These are phyloP conservation scores for Penicillium sp. DNA, from an alignment of 2,329 filamentous ascomycete species.

Conservation along the genomic window DNA sequence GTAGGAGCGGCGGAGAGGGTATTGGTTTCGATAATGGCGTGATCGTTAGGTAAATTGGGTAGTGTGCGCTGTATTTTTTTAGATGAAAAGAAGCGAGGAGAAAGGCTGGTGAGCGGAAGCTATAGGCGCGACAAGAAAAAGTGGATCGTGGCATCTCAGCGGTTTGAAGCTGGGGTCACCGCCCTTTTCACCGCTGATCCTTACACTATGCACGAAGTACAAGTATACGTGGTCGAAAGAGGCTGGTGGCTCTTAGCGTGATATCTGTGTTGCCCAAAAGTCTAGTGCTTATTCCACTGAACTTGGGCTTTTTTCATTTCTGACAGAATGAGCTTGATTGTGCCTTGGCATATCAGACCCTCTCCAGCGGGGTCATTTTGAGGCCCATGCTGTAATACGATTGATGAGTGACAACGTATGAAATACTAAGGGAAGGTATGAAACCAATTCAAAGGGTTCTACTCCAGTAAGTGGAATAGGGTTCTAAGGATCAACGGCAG, in stretches of 20 bases:
- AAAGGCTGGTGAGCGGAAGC: neutral
- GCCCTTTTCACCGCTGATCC: constrained; percentile 19
- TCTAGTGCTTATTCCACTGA: too few species aligned
- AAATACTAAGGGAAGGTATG: too few species aligned
- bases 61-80: neutral
- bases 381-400: too few species aligned
- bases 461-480: neutral
- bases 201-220: neutral
- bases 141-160: constrained; percentile 25
- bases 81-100: neutral
- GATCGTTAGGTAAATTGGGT: neutral
- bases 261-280: neutral
- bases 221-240: neutral
- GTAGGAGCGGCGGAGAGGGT: neutral
- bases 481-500: neutral
- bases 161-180: constrained; percentile 20
- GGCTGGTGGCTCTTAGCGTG: neutral
- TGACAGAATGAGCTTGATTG: neutral
- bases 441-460: neutral
- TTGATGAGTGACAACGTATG: too few species aligned
- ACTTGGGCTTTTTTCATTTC: too few species aligned
- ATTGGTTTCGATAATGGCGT: neutral
- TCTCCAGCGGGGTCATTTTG: too few species aligned
- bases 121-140: constrained; percentile 3
- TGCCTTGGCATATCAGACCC: too few species aligned